Conservation (phyloP, 208 protist species). For the Jaenimonas drosophilae region DNA sequence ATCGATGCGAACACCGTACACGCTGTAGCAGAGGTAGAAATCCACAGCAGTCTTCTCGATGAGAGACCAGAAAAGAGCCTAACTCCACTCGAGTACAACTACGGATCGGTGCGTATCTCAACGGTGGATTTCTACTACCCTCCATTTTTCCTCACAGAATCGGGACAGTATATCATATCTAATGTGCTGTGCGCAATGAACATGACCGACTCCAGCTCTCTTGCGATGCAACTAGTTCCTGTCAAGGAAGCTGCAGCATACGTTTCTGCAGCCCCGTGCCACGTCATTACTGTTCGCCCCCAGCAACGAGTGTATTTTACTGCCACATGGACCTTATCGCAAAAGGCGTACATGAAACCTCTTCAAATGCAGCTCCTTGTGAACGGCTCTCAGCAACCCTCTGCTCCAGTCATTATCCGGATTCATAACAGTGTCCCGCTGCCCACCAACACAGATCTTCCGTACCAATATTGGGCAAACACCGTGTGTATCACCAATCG, state of each 20-base stretch:
- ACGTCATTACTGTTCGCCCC: constrained; percentile 77
- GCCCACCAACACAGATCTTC: constrained; percentile 34
- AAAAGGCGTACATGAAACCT: constrained; percentile 45
- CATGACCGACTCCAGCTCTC: constrained; percentile 71
- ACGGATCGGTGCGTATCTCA: constrained; percentile 73
- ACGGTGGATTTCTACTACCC: constrained; percentile 81
- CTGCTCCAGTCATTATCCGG: constrained; percentile 64
- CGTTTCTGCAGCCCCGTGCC: constrained; percentile 50
- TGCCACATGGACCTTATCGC: constrained; percentile 53
- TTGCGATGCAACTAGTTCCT: constrained; percentile 80
- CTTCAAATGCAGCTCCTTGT: constrained; percentile 67
- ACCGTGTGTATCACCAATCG: constrained; percentile 72
- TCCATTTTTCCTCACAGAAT: constrained; percentile 55
- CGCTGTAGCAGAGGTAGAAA: constrained; percentile 58
- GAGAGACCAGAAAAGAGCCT: constrained; percentile 17
- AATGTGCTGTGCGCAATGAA: constrained; percentile 85
- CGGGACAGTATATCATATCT: constrained; percentile 73
- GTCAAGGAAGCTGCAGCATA: constrained; percentile 38
- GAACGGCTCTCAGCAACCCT: constrained; percentile 62
- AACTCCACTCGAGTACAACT: constrained; percentile 54
- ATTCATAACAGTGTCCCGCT: constrained; percentile 63
- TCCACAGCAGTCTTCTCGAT: constrained; percentile 53
- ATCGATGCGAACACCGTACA: constrained; percentile 70
- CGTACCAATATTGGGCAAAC: constrained; percentile 87
- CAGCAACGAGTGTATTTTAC: constrained; percentile 84